A percentile compares a stretch with the other conserved stretches of the same genome.
phyloP scores from a whole-genome alignment of 2,329 filamentous ascomycete species.

The Helminthosporium solani region DNA sequence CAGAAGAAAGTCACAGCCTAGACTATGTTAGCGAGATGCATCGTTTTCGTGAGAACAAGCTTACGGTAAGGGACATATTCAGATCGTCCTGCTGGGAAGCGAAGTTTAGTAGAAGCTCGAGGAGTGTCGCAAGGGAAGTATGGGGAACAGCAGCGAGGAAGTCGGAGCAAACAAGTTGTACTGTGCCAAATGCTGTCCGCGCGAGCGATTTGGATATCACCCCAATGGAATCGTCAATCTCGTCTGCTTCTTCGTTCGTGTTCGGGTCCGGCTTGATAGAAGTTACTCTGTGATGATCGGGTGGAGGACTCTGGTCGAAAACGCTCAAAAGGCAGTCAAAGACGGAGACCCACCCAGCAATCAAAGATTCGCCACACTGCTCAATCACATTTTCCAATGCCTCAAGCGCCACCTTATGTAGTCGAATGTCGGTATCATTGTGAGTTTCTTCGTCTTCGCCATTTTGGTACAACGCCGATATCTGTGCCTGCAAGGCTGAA shows the following conservation, averaged over 20 bases:
- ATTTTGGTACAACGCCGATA: constrained; percentile 58
- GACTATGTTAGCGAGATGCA: constrained; percentile 9
- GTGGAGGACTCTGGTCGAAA: constrained; percentile 50
- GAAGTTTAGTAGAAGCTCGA: constrained; percentile 87
- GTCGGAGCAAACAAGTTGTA: constrained; percentile 92
- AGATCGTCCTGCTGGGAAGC: constrained; percentile 87
- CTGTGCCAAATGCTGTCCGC: constrained; percentile 80
- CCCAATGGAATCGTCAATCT: constrained; percentile 13
- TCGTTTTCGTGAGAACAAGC: constrained; percentile 22
- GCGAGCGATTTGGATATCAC: constrained; percentile 71
- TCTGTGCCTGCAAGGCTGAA: constrained; percentile 62
- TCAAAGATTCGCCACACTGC: constrained; percentile 79
- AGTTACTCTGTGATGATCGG: neutral
- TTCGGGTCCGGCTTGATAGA: neutral
- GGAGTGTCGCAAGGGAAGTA: constrained; percentile 72
- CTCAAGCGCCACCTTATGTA: constrained; percentile 78
- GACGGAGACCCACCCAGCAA: constrained; percentile 80
- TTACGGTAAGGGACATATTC: constrained; percentile 88
- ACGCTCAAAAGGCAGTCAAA: constrained; percentile 84
- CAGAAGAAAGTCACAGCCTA: constrained; percentile 93
- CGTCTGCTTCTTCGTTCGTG: neutral
- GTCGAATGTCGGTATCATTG: constrained; percentile 69
- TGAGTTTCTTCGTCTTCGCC: constrained; percentile 59
- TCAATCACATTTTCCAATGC: constrained; percentile 81
- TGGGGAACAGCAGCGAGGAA: constrained; percentile 74